Evolutionary conservation across 371 early-diverging fungal genomes (phyloP), one percentile per base, ranked within the genome.

Genomic region (Blakeslea trispora): DNA sequence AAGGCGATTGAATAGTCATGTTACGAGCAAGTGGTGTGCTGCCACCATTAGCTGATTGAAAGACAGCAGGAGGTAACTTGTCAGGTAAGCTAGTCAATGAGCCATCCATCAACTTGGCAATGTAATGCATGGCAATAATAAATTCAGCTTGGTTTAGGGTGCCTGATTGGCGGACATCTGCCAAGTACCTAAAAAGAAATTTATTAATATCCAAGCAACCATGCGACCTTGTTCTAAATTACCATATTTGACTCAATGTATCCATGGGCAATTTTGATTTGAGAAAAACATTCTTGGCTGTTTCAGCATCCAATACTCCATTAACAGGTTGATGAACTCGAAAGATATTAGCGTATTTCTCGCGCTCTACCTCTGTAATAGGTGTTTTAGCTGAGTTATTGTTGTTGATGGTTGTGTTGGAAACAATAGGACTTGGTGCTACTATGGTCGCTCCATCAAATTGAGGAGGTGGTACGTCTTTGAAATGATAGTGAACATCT

Each of bases 111-210:
- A 85, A 63, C 46, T 85, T 81, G 32, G 88, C 84, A 57, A 92
- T 81, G 59, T 86, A 89, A 69, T 89, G 85, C 93, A 92, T 92
- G 50, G 91, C 91, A 55, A 91, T 86, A 17, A 82, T 81, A 66
- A 92, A 92, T 66, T 88, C 90, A 3, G 83, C 72, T 50, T 86
- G 78, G 46, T 86, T 81, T 32, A 92, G 59, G 37, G 81, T 70
- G 40, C 91, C 91, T 35, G 85, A 74, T 31, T 75, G 67, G 49
- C 84, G 83, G n/a, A 87, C 82, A 59, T 92, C 89, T 0, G 90
- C 91, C 55, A 92, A 69, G 55, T 61, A 56, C 88, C 87, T 75
- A 63, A 50, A 31, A 8, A 32, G 39, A 31, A 46, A 34, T 23
- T 45, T 39, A 14, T 37, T 37, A 37, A 43, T 44, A 19, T 28